Base-by-base conservation (phyloP, 2,329 filamentous ascomycete genomes). In the Lanzia echinophila region DNA sequence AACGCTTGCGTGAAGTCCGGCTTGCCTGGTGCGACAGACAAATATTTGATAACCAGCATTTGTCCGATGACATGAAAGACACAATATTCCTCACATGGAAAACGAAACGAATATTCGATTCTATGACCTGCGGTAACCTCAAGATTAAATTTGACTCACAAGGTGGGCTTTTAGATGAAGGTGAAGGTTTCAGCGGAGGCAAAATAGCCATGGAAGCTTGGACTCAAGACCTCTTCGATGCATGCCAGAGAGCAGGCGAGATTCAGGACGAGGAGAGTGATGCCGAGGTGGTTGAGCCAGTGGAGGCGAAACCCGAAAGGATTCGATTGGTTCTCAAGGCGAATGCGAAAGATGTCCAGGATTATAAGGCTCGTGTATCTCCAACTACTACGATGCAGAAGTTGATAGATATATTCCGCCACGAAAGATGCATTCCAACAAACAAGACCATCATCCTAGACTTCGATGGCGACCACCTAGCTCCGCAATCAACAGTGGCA, bases 11-110 rank as follows among this genome's bases (percentile, higher is more conserved):
- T 56, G 73, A 86, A 53, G 81, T 91, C 6, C 79, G 84, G 41
- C 68, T 81, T 36, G 81, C 79, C 12, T 96, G 90, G 88, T 81
- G 86, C 62, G 71, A 74, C 12, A 76, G 77, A 51, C 85, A 91
- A 65, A 68, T 68, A 1, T 77, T 82, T 45, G 69, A 73, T 2
- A 66, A 68, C 1, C 48, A 68, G 6, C 33, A 61, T 10, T 62
- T 76, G 7, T 59, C 69, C 2, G 60, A 68, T 2, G 70, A 76
- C 4, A 72, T 76, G 1, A 73, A 69, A 8, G 71, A 77, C 4
- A 72, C 75, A 1, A 73, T 95, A 17, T 86, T 94, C 62, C 77
- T 97, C 53, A 94, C 88, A 0, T 96, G 88, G 85, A 84, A 84
- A 58, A 79, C 81, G 24, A 81, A 81, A 55, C 81, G 82, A 56